Percentiles rank a stretch among this genome's conserved stretches.
Evolutionary conservation across 1,284 basidiomycete genomes (phyloP).

Genomic region (Malassezia caprae): DNA sequence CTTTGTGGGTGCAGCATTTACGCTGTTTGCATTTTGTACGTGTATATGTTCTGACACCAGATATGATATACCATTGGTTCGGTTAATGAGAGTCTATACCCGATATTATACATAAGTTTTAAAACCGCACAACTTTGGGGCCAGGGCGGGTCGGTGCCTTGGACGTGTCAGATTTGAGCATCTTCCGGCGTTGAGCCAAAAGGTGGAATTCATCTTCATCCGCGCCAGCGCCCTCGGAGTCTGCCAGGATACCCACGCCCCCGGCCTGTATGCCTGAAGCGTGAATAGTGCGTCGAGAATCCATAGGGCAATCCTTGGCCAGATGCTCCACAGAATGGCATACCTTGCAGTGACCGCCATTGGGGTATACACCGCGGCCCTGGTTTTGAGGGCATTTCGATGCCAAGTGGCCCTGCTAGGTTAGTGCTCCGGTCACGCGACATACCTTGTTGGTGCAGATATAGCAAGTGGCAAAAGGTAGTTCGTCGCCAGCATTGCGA

Average conservation of each 20-base stretch:
- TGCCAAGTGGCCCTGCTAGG: constrained; percentile 67
- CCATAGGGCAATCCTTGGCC: constrained; percentile 67
- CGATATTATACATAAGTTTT: constrained; percentile 4
- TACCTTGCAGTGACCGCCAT: constrained; percentile 85
- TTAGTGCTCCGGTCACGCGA: neutral
- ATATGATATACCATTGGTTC: constrained; percentile 14
- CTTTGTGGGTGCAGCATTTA: constrained; percentile 37
- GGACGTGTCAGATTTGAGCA: neutral
- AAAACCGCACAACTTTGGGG: constrained; percentile 8
- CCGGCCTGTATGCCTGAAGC: constrained; percentile 12
- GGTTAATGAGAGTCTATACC: constrained; percentile 15
- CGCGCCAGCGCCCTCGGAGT: constrained; percentile 22
- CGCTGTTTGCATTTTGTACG: constrained; percentile 41
- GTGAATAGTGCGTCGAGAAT: constrained; percentile 42
- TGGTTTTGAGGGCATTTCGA: constrained; percentile 70
- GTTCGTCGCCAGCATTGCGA: constrained; percentile 49
- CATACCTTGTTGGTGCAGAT: constrained; percentile 56
- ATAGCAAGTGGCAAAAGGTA: constrained; percentile 84
- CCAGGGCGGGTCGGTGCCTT: neutral
- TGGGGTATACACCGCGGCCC: constrained; percentile 73
- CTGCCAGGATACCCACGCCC: constrained; percentile 41
- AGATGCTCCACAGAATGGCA: constrained; percentile 75
- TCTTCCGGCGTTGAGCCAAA: neutral
- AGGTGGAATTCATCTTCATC: constrained; percentile 18
- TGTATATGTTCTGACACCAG: neutral